Evolutionary conservation across 2,329 filamentous ascomycete species (phyloP).

Genomic region (Tolypocladium tundrense): DNA sequence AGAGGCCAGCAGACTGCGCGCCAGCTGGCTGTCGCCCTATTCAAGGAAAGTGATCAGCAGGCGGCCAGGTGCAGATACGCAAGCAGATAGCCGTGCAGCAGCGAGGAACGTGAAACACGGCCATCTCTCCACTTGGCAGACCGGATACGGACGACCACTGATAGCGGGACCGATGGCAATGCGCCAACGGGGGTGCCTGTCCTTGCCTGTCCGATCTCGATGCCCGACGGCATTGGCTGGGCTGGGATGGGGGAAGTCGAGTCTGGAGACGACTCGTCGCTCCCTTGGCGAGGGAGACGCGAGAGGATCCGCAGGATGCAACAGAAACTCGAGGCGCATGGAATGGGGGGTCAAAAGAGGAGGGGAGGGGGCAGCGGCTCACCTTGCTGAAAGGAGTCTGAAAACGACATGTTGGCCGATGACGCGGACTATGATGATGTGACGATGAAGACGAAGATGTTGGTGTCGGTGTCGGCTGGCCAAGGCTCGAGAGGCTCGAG

Average conservation of each 20-base stretch:
- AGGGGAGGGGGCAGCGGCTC: slow-evolving; percentile 1
- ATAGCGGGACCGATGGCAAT: background rate
- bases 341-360: background rate
- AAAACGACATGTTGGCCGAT: slow-evolving; percentile 6
- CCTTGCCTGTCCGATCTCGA: background rate
- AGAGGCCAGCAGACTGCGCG: slow-evolving; percentile 29
- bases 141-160: background rate
- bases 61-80: background rate
- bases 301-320: background rate
- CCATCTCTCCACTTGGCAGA: slow-evolving; percentile 7
- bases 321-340: background rate
- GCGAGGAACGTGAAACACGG: slow-evolving; percentile 12
- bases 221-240: background rate
- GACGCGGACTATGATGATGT: background rate
- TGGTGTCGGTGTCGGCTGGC: background rate
- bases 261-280: background rate
- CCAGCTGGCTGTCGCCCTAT: slow-evolving; percentile 8
- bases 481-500: too few relatives aligned
- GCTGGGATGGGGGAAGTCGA: background rate
- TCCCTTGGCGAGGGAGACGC: slow-evolving; percentile 1
- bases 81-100: background rate
- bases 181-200: background rate
- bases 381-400: slow-evolving; percentile 8
- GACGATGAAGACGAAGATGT: slow-evolving; percentile 1
- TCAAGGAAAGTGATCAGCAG: slow-evolving; percentile 5